Base-by-base conservation (phyloP, 371 early-diverging fungal genomes). In the Thermomucor indicae-seudaticae region DNA sequence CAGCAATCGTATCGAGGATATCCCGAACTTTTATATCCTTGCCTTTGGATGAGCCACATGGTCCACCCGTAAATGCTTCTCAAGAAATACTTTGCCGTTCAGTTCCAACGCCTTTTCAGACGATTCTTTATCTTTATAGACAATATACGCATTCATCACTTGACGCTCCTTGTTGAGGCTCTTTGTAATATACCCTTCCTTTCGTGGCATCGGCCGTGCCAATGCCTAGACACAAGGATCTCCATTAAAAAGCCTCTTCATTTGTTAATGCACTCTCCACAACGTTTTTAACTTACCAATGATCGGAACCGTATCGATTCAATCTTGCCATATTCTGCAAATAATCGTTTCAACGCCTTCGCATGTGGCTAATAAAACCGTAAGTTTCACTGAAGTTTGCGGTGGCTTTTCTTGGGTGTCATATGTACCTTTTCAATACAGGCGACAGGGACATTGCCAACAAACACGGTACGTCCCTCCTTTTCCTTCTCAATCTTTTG, bases 261-360 rank as follows among this genome's bases (percentile, higher is more conserved):
- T n/a, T 22, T 2, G 4, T 12, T 47, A 31, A 19, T 16, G 19
- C 41, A 16, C 7, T 40, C 16, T 20, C 8, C 14, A n/a, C 20
- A 6, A 19, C 23, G n/a, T n/a, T n/a, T n/a, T n/a, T n/a, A 11
- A 57, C 70, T 50, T 59, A 82, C 84, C 29, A 95, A 80, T 3
- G 95, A 93, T 40, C 97, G 80, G 70, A 96, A 97, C 27, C 96
- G 85, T 35, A 94, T 80, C 39, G 87, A 85, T 51, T 92, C 90
- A 39, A 97, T 64, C 17, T 70, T 61, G 38, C 97, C 96, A 67
- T 66, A 81, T 29, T 76, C 64, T n/a, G 66, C 47, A 55, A 96
- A 91, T 29, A 82, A 57, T 7, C 60, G 47, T 50, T 87, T 84
- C 12, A 92, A 65, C 31, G 76, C 75, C 55, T 80, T 85, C 39